Evolutionary conservation across 495 filamentous ascomycete genomes (phyloP), one percentile per base, ranked within the genome.

Genomic region (Cryomyces minteri): DNA sequence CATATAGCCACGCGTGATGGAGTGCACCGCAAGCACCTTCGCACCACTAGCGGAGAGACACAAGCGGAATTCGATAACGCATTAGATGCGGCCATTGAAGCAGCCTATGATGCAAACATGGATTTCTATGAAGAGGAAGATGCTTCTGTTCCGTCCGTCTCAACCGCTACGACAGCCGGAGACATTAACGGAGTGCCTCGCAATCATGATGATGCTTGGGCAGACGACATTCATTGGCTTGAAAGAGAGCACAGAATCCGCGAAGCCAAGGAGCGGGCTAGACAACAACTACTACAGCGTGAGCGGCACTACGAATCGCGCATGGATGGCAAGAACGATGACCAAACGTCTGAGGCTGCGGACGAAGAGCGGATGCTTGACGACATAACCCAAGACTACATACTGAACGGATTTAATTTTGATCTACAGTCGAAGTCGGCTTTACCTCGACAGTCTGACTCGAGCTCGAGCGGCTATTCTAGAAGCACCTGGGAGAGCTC

Each of bases 61-160:
- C 85, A 93, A 54, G 84, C 88, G 14, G 88, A 93, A 54, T 95
- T 95, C 56, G 85, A 94, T 63, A 85, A 88, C 32, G 92, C 92
- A 31, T 66, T 96, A 32, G 90, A 98, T 66, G 90, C 86, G 4
- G 92, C 92, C 9, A 84, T 96, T 7, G 90, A 96, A 58, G 88
- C 88, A 36, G 90, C 90, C 18, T 96, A 95, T 58, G 83, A 94
- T 58, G 85, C 96, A 51, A 86, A 84, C 5, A 81, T 83, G 53
- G 88, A 94, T 54, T 81, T 83, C 5, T 80, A 73, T 54, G 71
- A 73, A 43, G 66, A 65, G 10, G 60, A 63, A 31, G 32, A 11
- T 9, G 32, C 10, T 7, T 11, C 1, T 32, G 10, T 32, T 7
- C 10, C 6, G 11, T 2, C 42, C n/a, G 4, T n/a, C 28, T 10